A percentile compares a stretch with the other conserved stretches of the same genome.
These are phyloP conservation scores for Brassica rapa DNA, from an alignment of 345 rosid species.

Conservation along the genomic window DNA sequence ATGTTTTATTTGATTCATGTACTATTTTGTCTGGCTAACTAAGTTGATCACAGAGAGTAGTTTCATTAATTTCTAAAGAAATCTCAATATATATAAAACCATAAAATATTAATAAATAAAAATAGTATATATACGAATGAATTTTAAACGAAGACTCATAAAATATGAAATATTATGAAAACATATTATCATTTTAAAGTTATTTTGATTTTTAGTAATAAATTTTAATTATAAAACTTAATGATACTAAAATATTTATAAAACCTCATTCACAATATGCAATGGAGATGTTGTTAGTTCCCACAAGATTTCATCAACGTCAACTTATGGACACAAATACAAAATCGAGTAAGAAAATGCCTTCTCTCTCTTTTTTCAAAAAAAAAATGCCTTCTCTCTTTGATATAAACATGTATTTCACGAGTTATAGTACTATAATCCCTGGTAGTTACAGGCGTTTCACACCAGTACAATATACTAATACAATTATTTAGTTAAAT, in stretches of 20 bases:
- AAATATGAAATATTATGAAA: too few species aligned
- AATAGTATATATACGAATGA: too few species aligned
- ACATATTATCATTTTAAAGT: not conserved
- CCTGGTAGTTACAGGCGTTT: not conserved
- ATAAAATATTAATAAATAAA: too few species aligned
- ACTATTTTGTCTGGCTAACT: too few species aligned
- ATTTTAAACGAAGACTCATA: too few species aligned
- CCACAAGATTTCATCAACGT: not conserved
- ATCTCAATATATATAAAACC: too few species aligned
- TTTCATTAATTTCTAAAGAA: too few species aligned
- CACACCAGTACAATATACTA: not conserved
- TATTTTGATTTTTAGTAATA: not conserved
- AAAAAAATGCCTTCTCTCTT: not conserved
- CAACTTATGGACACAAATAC: not conserved
- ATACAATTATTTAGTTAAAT: not conserved
- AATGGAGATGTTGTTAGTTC: not conserved
- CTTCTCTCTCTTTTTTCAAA: too few species aligned
- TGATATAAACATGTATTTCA: constrained; percentile 9
- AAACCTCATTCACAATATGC: not conserved
- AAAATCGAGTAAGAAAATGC: not conserved
- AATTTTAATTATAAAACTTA: not conserved
- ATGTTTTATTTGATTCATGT: too few species aligned
- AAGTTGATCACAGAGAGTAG: too few species aligned
- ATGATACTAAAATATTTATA: not conserved
- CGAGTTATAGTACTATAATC: not conserved